These are phyloP conservation scores for Rauvolfia tetraphylla DNA, from an alignment of 257 asterid species.

Conservation along the genomic window DNA sequence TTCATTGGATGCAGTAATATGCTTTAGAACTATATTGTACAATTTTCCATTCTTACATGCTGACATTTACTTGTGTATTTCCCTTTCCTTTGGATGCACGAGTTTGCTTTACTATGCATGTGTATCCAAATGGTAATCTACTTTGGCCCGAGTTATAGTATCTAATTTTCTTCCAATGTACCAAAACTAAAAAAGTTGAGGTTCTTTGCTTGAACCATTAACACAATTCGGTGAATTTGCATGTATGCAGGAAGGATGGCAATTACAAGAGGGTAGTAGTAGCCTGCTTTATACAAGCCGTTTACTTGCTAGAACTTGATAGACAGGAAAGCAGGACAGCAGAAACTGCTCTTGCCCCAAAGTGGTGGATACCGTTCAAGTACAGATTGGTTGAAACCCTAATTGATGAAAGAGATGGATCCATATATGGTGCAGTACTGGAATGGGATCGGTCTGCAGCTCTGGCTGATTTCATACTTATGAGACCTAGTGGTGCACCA, in stretches of 20 bases:
- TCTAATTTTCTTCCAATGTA: not conserved
- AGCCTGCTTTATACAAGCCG: constrained; percentile 95
- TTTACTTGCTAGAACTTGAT: constrained; percentile 90
- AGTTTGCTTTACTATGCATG: not conserved
- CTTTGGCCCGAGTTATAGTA: not conserved
- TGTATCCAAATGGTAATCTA: not conserved
- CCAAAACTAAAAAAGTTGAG: not conserved
- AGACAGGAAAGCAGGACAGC: constrained; percentile 72
- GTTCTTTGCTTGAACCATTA: not conserved
- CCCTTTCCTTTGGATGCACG: not conserved
- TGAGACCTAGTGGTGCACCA: constrained; percentile 91
- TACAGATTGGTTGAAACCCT: constrained; percentile 72
- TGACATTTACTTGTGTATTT: not conserved
- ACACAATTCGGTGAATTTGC: not conserved
- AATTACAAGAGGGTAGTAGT: constrained; percentile 84
- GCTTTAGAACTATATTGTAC: not conserved
- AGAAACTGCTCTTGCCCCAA: constrained; percentile 86
- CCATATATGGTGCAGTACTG: constrained; percentile 82
- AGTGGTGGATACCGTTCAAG: constrained; percentile 97
- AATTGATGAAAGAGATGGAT: constrained; percentile 86
- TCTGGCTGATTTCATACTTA: constrained; percentile 59
- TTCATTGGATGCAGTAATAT: not conserved
- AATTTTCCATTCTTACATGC: not conserved
- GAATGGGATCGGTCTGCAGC: constrained; percentile 98
- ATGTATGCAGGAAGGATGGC: constrained; percentile 74